Conservation (phyloP, 768 basidiomycete genomes). For the Leccinum fibrillosum region DNA sequence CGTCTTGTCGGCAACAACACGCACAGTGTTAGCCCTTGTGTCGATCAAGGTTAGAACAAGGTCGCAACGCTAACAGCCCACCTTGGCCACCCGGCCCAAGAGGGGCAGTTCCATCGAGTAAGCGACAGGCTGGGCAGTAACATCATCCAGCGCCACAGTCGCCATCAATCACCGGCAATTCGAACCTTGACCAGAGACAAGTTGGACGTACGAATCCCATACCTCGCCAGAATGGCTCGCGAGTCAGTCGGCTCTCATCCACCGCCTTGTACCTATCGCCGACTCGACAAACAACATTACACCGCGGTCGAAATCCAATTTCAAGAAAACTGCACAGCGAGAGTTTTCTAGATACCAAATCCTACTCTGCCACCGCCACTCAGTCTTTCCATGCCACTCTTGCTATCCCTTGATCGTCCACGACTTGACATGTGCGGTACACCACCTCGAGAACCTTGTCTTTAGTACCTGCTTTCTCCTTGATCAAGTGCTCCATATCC, state of each 20-base stretch:
- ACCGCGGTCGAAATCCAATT: not conserved
- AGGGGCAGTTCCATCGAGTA: slow-evolving; percentile 16
- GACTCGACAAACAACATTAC: not conserved
- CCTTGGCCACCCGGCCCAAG: slow-evolving; percentile 1
- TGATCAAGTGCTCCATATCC: slow-evolving; percentile 19
- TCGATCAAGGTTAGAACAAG: slow-evolving; percentile 19
- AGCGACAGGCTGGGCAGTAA: slow-evolving; percentile 18
- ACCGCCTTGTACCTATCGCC: slow-evolving; percentile 3
- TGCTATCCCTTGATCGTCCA: slow-evolving; percentile 44
- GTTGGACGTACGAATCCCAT: not conserved
- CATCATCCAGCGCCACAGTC: slow-evolving; percentile 17
- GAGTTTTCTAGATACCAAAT: not conserved
- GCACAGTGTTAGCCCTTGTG: slow-evolving; percentile 11
- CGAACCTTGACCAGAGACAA: not conserved
- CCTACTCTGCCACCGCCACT: slow-evolving; percentile 16
- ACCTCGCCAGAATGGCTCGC: not conserved
- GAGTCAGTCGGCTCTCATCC: not conserved
- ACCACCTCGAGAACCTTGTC: slow-evolving; percentile 81
- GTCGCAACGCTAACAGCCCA: slow-evolving; percentile 27
- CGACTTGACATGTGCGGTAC: slow-evolving; percentile 58
- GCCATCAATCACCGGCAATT: slow-evolving; percentile 22
- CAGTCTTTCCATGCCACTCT: slow-evolving; percentile 23
- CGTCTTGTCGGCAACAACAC: slow-evolving; percentile 1
- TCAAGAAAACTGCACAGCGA: not conserved
- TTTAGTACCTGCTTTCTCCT: slow-evolving; percentile 53